phyloP scores from a whole-genome alignment of 176 grass and related monocot genomes.

The Bonia amplexicaulis region DNA sequence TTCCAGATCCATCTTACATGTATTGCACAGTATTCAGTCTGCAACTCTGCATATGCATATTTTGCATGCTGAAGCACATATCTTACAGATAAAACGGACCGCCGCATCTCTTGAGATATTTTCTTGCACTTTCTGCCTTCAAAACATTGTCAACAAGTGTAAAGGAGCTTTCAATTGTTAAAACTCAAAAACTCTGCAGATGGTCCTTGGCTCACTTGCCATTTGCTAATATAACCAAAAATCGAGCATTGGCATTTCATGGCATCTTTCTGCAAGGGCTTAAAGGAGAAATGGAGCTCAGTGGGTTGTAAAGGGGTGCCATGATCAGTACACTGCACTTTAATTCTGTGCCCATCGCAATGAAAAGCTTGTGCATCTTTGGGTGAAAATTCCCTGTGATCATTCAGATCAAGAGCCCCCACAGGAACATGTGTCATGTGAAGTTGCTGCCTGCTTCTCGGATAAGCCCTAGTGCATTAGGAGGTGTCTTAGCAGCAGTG shows the following conservation, averaged over 20 bases:
- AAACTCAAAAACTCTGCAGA: constrained; percentile 17
- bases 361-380: constrained; percentile 37
- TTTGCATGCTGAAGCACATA: constrained; percentile 11
- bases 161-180: constrained; percentile 33
- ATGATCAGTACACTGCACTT: constrained; percentile 37
- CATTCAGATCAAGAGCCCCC: constrained; percentile 47
- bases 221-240: constrained; percentile 39
- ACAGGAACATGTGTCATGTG: constrained; percentile 63
- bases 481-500: constrained; percentile 28
- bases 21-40: background rate
- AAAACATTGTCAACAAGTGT: constrained; percentile 34
- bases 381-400: constrained; percentile 38
- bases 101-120: constrained; percentile 30
- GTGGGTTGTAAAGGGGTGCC: constrained; percentile 45
- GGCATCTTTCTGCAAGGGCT: constrained; percentile 30
- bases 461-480: constrained; percentile 22
- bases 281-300: constrained; percentile 7
- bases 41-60: background rate
- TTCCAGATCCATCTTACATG: constrained; percentile 5
- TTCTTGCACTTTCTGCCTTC: constrained; percentile 48
- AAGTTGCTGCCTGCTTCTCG: constrained; percentile 53
- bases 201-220: constrained; percentile 35
- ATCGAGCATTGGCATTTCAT: constrained; percentile 31
- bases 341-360: constrained; percentile 37
- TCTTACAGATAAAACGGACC: background rate